Evolutionary conservation across 1,139 yeast genomes (phyloP).

Genomic region (Suzukiozyma palmioleophila): DNA sequence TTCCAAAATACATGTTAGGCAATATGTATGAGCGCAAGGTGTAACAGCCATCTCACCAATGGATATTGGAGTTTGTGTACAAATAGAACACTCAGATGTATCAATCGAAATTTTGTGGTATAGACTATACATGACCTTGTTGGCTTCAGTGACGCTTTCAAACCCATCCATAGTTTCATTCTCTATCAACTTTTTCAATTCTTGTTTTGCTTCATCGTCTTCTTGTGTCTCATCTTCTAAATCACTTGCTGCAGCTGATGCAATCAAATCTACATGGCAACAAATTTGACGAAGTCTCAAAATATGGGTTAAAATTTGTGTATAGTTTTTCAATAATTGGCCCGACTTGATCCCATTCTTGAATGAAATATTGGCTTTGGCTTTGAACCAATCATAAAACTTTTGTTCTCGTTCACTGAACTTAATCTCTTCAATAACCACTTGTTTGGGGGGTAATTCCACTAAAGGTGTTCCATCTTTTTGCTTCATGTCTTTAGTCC

Average conservation of each 20-base stretch:
- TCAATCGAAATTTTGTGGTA: conserved; percentile 28
- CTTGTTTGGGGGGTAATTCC: conserved; percentile 70
- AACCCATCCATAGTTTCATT: conserved; percentile 21
- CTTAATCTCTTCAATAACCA: conserved; percentile 60
- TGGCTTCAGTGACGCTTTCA: conserved; percentile 27
- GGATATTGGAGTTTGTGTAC: conserved; percentile 63
- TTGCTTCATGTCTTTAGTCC: conserved; percentile 84
- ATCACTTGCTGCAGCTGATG: conserved; percentile 37
- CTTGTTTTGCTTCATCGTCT: conserved; percentile 13
- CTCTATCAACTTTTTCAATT: conserved; percentile 14
- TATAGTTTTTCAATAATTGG: conserved; percentile 65
- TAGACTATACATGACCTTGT: conserved; percentile 23
- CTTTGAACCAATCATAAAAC: conserved; percentile 67
- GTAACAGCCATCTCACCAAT: conserved; percentile 59
- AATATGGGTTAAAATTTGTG: conserved; percentile 79
- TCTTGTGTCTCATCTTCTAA: conserved; percentile 28
- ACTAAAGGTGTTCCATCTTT: conserved; percentile 73
- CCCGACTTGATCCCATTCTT: conserved; percentile 62
- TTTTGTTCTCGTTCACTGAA: conserved; percentile 64
- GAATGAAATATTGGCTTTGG: conserved; percentile 66
- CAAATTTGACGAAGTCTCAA: conserved; percentile 83
- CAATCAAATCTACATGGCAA: conserved; percentile 71
- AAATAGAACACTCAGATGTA: conserved; percentile 78
- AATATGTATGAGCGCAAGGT: conserved; percentile 78
- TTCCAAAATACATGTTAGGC: conserved; percentile 68